Base-by-base conservation (phyloP, 495 filamentous ascomycete genomes). In the Podospora comata region DNA sequence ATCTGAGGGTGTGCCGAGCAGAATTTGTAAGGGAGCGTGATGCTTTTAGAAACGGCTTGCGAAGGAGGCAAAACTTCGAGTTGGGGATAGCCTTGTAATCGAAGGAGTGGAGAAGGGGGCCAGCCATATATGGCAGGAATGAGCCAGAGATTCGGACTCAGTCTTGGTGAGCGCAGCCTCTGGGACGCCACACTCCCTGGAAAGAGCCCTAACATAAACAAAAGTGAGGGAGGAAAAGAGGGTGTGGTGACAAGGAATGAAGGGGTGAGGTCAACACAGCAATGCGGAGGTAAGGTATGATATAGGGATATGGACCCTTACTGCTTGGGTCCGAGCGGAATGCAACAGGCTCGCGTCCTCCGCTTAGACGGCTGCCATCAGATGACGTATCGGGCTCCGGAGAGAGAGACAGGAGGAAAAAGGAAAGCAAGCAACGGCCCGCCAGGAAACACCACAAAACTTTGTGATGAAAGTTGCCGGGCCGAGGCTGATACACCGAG, bases 301-400 rank as follows among this genome's bases (percentile, higher is more conserved):
- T 19, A 58, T 19, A 26, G 1, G n/a, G 55, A 58, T 58, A 58
- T 26, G 23, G 23, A 58, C 23, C 55, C 55, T 18, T 58, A 20
- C 55, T 58, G 9, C 23, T 58, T 58, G 55, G 55, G 55, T 5
- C 55, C 55, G 55, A 58, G 55, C 55, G 55, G 55, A 58, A 58
- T 58, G 55, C 23, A 58, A 18, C 55, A 19, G 55, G 23, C n/a
- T 58, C n/a, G n/a, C 55, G 39, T 48, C 39, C 39, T 16, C 39
- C 39, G 39, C 55, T 13, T 18, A 58, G 55, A 26, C 55, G 55
- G 55, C 39, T 48, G 55, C n/a, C 20, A 58, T 19, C 55, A 26
- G 55, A 58, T 58, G 55, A 58, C 55, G 55, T 58, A 58, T 58
- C n/a, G 55, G 23, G 55, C n/a, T 48, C 15, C 39, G 39, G 39